These are phyloP conservation scores for Nigrograna mackinnonii DNA, from an alignment of 2,329 filamentous ascomycete genomes.

Conservation along the genomic window DNA sequence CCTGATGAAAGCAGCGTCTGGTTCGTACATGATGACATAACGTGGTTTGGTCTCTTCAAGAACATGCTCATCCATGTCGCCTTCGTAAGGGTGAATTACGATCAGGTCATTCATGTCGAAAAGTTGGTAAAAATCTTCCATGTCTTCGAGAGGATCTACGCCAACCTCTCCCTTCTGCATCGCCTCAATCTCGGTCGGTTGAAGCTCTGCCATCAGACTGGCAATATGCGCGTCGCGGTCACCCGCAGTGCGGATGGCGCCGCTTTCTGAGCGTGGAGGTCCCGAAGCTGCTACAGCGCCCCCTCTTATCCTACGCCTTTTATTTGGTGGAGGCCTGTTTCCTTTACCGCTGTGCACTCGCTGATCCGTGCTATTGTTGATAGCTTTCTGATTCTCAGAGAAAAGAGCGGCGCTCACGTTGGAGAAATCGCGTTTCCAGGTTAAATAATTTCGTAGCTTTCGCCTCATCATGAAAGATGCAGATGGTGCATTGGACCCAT, in stretches of 20 bases:
- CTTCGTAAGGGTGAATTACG: conserved; percentile 90
- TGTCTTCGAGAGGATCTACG: conserved; percentile 80
- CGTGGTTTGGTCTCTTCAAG: conserved; percentile 90
- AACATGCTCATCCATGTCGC: conserved; percentile 94
- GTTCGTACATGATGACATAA: conserved; percentile 99
- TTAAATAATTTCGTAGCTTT: conserved; percentile 81
- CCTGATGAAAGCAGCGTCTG: conserved; percentile 90
- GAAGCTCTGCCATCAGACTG: conserved; percentile 78
- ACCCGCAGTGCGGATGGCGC: conserved; percentile 74
- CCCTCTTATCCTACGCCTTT: conserved; percentile 81
- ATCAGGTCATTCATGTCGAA: conserved; percentile 90
- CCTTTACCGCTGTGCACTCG: conserved; percentile 54
- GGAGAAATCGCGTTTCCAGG: conserved; percentile 88
- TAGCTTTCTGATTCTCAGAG: conserved; percentile 75
- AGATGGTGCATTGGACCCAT: conserved; percentile 65
- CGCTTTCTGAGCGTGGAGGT: conserved; percentile 69
- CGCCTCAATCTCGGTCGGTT: conserved; percentile 77
- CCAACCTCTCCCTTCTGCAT: conserved; percentile 76
- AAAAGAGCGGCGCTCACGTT: conserved; percentile 81
- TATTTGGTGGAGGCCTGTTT: conserved; percentile 76
- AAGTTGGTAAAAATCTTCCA: conserved; percentile 89
- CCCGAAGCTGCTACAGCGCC: conserved; percentile 66
- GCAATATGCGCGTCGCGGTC: conserved; percentile 84
- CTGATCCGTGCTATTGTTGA: conserved; percentile 68
- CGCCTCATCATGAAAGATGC: conserved; percentile 88